Evolutionary conservation across 179 eudicot genomes (phyloP), one percentile per base, ranked within the genome.

Genomic region (Carnegiea gigantea): DNA sequence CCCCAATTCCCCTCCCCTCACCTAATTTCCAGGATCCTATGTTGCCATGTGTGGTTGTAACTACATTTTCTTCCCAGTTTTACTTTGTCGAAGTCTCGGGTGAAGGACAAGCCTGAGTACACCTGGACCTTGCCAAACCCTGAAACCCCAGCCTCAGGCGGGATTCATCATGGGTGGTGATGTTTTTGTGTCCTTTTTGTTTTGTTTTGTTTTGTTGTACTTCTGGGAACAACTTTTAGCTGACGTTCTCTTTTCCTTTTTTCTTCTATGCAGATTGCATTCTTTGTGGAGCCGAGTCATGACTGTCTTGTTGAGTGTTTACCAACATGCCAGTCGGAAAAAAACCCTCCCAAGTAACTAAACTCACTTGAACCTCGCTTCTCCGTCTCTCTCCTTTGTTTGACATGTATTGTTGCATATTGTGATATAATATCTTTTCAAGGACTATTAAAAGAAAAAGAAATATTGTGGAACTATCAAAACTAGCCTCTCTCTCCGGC

Each of bases 221-320:
- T 43, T 36, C 24, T 15, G 51, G 5, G 26, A 74, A 21, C 59
- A 74, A 46, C 40, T 20, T 21, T 36, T 48, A 20, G 36, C 70
- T 79, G n/a, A 79, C 82, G 38, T 28, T 83, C 40, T 36, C 51
- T 71, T 14, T 14, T 33, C 30, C 30, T 4, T 23, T 81, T 75
- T 70, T 80, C 23, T 71, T 15, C 51, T 73, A 78, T 79, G 86
- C 92, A 95, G 99, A 91, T 95, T 53, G 92, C 98, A 1, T 95
- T 77, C 78, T 95, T 95, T 82, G 91, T 94, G 82, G 92, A 91
- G 86, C 99, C 98, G 2, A 88, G 82, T 71, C 92, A 90, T 80
- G 97, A 94, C 30, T 95, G 98, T 86, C 57, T 94, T 30, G 95
- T 95, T 60, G 97, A 92, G 85, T 95, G 99, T 87, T 86, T 95